Conservation (phyloP, 352 stramenopile genomes). For the Phytophthora cryptogea region DNA sequence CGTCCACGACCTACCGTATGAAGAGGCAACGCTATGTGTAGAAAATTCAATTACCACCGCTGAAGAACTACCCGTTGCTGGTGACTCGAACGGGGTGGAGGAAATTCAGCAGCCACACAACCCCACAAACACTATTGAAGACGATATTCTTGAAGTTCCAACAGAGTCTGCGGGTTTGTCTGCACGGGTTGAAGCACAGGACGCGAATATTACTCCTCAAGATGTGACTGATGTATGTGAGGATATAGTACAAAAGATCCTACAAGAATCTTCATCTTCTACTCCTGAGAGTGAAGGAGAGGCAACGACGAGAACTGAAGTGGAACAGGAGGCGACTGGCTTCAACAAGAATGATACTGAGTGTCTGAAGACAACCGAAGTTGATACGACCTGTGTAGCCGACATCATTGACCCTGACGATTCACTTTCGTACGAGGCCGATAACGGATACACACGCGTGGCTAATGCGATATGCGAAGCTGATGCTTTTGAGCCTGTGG, state of each 20-base stretch:
- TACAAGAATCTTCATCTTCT: neutral
- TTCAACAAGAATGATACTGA: neutral
- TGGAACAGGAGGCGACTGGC: neutral
- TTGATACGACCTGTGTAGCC: neutral
- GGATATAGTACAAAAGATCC: neutral
- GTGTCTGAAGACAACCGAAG: neutral
- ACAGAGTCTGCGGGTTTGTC: neutral
- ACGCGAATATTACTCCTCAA: no score
- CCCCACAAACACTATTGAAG: neutral
- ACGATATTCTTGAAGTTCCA: neutral
- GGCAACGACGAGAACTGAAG: neutral
- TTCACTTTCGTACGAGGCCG: neutral
- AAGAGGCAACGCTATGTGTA: neutral
- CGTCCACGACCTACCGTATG: neutral
- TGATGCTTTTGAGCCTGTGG: neutral
- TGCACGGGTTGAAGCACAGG: neutral
- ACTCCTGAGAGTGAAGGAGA: neutral
- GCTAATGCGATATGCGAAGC: neutral
- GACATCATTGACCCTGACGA: neutral
- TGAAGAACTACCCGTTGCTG: neutral
- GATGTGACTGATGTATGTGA: neutral
- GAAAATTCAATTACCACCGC: neutral
- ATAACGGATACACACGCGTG: no score
- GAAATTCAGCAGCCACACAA: neutral
- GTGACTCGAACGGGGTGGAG: neutral